Base-by-base conservation (phyloP, 176 grass and related monocot species). In the Carex scoparia region DNA sequence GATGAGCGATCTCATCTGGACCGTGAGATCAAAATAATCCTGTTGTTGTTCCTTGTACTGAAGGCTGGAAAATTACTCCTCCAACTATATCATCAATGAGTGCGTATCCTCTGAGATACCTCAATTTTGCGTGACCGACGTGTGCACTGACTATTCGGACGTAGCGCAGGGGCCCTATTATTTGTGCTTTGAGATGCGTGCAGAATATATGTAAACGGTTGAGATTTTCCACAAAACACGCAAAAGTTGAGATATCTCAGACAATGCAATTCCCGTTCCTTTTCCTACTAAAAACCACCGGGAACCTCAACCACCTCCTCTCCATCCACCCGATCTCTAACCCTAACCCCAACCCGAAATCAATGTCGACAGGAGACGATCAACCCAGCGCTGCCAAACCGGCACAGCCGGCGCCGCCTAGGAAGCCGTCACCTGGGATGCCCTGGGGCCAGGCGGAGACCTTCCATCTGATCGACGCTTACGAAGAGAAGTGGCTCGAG, bases 381-480 rank as follows among this genome's bases (percentile, higher is more conserved):
- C 70, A 61, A 69, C 58, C 84, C 86, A 83, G n/a, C 75, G 32
- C 51, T 38, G 61, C 55, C 49, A 61, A 65, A 53, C 67, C 79
- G 44, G 7, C 73, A 31, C 33, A 62, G 16, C 1, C 12, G 12
- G 11, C 64, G 31, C 12, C 73, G 28, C 27, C 59, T 31, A 32
- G 31, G 76, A 91, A 86, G 89, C 91, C 91, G 80, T 86, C 84
- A 32, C 91, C 93, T 61, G 95, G 93, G 14, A 93, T 94, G 87
- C 95, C 93, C 0, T 98, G 95, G 95, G 92, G 91, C 75, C 53
- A 94, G 85, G 7, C 60, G 58, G 95, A 98, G 88, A 98, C 93
- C 7, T 79, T 91, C 80, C 95, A 93, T 85, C 95, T 98, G n/a
- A 89, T 98, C 86, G 95, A 92, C 69, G 91, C 91, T 10, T 98